phyloP scores from a whole-genome alignment of 2,329 filamentous ascomycete genomes.

The Talaromyces sp. region DNA sequence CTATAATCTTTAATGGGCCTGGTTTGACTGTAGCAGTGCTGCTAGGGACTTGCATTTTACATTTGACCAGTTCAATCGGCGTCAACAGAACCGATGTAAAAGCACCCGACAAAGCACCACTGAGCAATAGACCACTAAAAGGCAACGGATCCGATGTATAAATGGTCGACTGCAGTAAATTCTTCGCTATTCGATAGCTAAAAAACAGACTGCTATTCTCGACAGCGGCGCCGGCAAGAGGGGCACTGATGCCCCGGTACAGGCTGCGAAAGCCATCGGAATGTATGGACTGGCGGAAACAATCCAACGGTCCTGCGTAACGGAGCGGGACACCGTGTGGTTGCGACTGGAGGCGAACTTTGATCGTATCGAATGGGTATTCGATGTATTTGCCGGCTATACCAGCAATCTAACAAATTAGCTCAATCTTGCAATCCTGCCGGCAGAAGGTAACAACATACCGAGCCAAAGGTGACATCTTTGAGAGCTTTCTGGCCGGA shows the following conservation, averaged over 20 bases:
- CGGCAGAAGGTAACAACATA: constrained; percentile 46
- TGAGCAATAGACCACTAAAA: constrained; percentile 71
- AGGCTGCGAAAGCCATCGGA: constrained; percentile 77
- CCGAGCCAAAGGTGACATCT: constrained; percentile 84
- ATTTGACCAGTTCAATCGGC: constrained; percentile 95
- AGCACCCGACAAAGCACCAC: constrained; percentile 81
- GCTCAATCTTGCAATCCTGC: background rate
- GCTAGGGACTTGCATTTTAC: constrained; percentile 85
- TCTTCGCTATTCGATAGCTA: constrained; percentile 70
- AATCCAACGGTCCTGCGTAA: constrained; percentile 86
- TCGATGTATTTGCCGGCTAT: constrained; percentile 94
- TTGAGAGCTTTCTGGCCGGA: constrained; percentile 70
- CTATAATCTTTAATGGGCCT: constrained; percentile 69
- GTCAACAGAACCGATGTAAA: constrained; percentile 90
- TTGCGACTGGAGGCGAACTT: constrained; percentile 96
- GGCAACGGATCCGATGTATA: constrained; percentile 63
- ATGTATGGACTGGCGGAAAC: constrained; percentile 81
- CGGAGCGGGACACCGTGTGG: constrained; percentile 76
- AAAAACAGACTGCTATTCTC: constrained; percentile 93
- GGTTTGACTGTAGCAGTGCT: constrained; percentile 45
- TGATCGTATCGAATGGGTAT: constrained; percentile 98
- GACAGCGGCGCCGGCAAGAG: constrained; percentile 82
- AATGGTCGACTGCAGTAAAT: constrained; percentile 63
- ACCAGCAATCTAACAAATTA: constrained; percentile 65
- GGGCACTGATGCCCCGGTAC: constrained; percentile 90